phyloP scores from a whole-genome alignment of 768 basidiomycete species.

The Mycena vitilis region DNA sequence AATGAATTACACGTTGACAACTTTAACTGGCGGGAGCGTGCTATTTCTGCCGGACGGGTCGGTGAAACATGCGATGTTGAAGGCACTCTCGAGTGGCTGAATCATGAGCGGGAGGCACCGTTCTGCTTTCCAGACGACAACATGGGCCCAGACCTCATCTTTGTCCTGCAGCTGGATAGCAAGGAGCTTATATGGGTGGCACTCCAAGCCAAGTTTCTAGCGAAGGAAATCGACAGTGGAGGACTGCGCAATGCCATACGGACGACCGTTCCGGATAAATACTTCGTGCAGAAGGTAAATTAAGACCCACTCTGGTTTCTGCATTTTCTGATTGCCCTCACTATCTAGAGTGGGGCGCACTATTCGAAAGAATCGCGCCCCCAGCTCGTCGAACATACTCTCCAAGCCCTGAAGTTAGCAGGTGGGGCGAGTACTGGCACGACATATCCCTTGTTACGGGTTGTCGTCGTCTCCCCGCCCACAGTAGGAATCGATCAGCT shows the following conservation, averaged over 20 bases:
- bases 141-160: background rate
- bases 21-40: background rate
- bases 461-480: background rate
- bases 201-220: background rate
- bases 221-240: background rate
- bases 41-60: background rate
- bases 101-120: background rate
- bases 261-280: background rate
- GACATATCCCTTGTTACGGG: background rate
- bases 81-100: background rate
- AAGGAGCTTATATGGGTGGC: conserved; percentile 1
- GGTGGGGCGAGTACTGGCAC: background rate
- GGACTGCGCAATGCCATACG: background rate
- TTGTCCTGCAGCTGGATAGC: background rate
- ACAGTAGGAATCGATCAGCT: background rate
- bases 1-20: no score
- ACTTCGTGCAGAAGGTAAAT: background rate
- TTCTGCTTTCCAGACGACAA: background rate
- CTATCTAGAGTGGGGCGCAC: background rate
- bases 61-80: background rate
- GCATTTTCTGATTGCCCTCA: background rate
- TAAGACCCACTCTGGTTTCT: background rate
- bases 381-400: background rate
- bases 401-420: background rate
- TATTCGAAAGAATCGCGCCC: background rate